Conservation (phyloP, 768 basidiomycete species). For the Boletus edulis region DNA sequence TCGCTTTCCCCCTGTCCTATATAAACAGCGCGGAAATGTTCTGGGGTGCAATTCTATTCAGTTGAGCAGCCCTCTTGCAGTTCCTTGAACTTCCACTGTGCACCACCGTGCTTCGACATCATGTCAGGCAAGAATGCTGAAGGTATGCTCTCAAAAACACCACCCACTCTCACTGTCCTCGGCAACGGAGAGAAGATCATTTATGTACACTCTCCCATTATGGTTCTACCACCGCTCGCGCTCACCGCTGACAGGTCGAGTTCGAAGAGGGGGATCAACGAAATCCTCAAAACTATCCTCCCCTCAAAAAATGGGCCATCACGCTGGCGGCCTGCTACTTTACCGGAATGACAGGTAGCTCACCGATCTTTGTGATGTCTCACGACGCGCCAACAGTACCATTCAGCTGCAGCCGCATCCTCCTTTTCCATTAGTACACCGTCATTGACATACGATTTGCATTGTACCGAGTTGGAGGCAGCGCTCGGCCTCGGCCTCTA, state of each 20-base stretch:
- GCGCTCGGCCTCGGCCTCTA: slow-evolving; percentile 51
- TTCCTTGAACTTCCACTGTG: neutral
- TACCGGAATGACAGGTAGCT: slow-evolving; percentile 21
- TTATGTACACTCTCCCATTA: slow-evolving; percentile 4
- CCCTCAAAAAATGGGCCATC: slow-evolving; percentile 41
- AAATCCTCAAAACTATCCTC: slow-evolving; percentile 38
- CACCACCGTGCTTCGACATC: neutral
- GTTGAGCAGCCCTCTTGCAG: neutral
- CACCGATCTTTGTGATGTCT: neutral
- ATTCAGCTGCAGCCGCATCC: slow-evolving; percentile 45
- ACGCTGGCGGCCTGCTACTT: slow-evolving; percentile 32
- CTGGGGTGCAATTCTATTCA: neutral
- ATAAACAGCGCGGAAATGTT: slow-evolving; percentile 6
- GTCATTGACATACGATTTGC: slow-evolving; percentile 48
- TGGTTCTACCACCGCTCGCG: neutral
- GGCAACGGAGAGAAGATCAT: slow-evolving; percentile 4
- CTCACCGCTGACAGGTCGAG: slow-evolving; percentile 33
- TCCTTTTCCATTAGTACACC: slow-evolving; percentile 53
- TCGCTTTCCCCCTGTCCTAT: slow-evolving; percentile 5
- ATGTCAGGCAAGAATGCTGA: slow-evolving; percentile 13
- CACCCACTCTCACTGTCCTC: neutral
- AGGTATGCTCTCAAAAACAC: neutral
- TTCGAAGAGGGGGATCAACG: slow-evolving; percentile 37
- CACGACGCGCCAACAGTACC: neutral
- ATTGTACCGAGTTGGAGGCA: slow-evolving; percentile 43